These are phyloP conservation scores for Talaromyces rugulosus DNA, from an alignment of 2,329 filamentous ascomycete species.

Conservation along the genomic window DNA sequence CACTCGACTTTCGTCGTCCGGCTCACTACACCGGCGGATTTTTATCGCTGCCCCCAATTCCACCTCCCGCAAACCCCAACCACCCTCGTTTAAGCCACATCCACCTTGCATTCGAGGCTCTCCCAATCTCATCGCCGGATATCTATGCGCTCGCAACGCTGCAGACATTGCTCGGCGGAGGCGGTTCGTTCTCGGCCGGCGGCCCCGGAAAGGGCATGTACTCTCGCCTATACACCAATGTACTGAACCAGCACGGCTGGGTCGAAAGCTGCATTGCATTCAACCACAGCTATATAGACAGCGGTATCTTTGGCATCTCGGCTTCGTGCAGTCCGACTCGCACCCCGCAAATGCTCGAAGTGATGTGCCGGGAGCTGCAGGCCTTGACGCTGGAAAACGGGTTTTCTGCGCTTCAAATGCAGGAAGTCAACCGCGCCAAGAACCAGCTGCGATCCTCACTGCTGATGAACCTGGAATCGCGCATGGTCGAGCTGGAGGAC, in stretches of 20 bases:
- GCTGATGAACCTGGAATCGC: slow-evolving; percentile 94
- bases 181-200: slow-evolving; percentile 93
- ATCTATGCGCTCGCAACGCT: slow-evolving; percentile 95
- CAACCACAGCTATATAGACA: slow-evolving; percentile 96
- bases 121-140: slow-evolving; percentile 83
- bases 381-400: slow-evolving; percentile 72
- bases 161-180: slow-evolving; percentile 91
- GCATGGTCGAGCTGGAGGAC: slow-evolving; percentile 97
- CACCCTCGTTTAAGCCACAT: slow-evolving; percentile 83
- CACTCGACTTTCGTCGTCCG: slow-evolving; percentile 58
- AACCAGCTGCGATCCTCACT: slow-evolving; percentile 88
- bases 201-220: slow-evolving; percentile 99
- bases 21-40: slow-evolving; percentile 93
- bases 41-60: slow-evolving; percentile 75
- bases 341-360: slow-evolving; percentile 80
- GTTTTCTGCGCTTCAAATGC: slow-evolving; percentile 64
- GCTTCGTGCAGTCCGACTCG: slow-evolving; percentile 76
- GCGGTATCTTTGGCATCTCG: slow-evolving; percentile 89
- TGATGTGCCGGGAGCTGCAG: slow-evolving; percentile 88
- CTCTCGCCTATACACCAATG: slow-evolving; percentile 93
- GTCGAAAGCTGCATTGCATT: slow-evolving; percentile 94
- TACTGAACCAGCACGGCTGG: slow-evolving; percentile 96
- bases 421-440: slow-evolving; percentile 88
- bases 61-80: slow-evolving; percentile 71
- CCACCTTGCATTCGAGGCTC: slow-evolving; percentile 90